These are phyloP conservation scores for Erythrophleum ivorense DNA, from an alignment of 331 rosid species.

Conservation along the genomic window DNA sequence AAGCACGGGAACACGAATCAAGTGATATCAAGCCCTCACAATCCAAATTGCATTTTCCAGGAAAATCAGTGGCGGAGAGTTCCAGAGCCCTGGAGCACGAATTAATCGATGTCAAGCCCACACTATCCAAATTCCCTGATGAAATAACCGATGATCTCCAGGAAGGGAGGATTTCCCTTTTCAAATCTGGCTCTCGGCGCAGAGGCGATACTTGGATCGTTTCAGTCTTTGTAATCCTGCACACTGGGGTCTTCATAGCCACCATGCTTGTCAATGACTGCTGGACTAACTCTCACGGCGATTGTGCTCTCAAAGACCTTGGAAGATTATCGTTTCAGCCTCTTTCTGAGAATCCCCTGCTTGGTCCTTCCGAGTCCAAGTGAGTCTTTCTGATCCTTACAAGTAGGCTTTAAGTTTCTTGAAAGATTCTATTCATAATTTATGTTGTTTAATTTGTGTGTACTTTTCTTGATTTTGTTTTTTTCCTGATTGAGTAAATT, in stretches of 20 bases:
- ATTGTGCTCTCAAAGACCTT: constrained; percentile 62
- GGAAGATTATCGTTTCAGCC: constrained; percentile 92
- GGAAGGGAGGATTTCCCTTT: constrained; percentile 49
- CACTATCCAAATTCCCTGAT: constrained; percentile 38
- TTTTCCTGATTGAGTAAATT: background rate
- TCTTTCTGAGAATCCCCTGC: constrained; percentile 78
- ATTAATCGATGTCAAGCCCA: constrained; percentile 46
- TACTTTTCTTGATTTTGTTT: background rate
- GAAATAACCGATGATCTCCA: constrained; percentile 41
- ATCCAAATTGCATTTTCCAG: constrained; percentile 25
- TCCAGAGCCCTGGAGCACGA: constrained; percentile 14
- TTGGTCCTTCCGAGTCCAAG: constrained; percentile 98
- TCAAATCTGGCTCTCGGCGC: constrained; percentile 51
- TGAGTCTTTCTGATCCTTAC: constrained; percentile 36
- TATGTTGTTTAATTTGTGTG: background rate
- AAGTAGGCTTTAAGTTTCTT: constrained; percentile 14
- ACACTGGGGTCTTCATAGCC: constrained; percentile 65
- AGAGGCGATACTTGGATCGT: constrained; percentile 82
- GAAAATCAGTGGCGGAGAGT: constrained; percentile 48
- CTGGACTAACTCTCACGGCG: constrained; percentile 72
- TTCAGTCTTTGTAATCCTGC: constrained; percentile 78
- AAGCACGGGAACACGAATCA: constrained; percentile 2
- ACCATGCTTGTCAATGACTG: constrained; percentile 86
- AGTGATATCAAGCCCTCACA: constrained; percentile 49
- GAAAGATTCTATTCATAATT: background rate